Percentiles rank a stretch among this genome's conserved stretches.
Conservation (phyloP, 805 yeast species). For the Kluyveromyces aestuarii region DNA sequence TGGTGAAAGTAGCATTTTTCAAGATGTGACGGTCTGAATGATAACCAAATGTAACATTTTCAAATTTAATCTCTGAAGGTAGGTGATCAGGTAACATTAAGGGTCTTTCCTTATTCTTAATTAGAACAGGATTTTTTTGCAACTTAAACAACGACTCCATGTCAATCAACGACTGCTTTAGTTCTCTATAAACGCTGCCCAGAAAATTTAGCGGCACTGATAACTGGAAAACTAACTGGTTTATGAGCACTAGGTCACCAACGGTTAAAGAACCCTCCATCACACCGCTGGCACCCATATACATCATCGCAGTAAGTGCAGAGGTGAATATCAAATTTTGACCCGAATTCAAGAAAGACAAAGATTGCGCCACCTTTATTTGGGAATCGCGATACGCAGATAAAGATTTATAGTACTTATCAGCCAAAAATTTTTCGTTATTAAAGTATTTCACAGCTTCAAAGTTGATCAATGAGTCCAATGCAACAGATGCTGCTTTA, state of each 20-base stretch:
- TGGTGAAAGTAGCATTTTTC: conserved; percentile 67
- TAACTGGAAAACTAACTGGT: conserved; percentile 91
- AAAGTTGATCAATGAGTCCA: conserved; percentile 87
- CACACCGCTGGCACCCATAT: conserved; percentile 94
- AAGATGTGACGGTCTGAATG: conserved; percentile 83
- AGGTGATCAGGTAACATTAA: conserved; percentile 33
- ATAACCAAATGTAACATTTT: conserved; percentile 88
- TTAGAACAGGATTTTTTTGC: conserved; percentile 62
- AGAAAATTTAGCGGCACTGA: conserved; percentile 90
- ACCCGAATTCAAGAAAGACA: conserved; percentile 71
- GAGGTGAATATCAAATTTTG: conserved; percentile 74
- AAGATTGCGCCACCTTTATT: conserved; percentile 74
- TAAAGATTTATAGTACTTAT: conserved; percentile 71
- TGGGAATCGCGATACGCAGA: conserved; percentile 58
- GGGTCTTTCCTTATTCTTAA: conserved; percentile 58
- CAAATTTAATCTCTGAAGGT: conserved; percentile 78
- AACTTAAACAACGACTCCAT: conserved; percentile 91
- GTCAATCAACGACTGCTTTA: conserved; percentile 85
- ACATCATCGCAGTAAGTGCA: conserved; percentile 96
- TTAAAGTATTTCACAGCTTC: conserved; percentile 94
- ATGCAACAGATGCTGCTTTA: conserved; percentile 87
- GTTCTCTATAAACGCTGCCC: conserved; percentile 91
- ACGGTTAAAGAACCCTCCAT: conserved; percentile 73
- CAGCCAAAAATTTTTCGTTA: conserved; percentile 72
- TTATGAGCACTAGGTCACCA: conserved; percentile 90